These are phyloP conservation scores for Lolium perenne DNA, from an alignment of 176 grass and related monocot species.

Conservation along the genomic window DNA sequence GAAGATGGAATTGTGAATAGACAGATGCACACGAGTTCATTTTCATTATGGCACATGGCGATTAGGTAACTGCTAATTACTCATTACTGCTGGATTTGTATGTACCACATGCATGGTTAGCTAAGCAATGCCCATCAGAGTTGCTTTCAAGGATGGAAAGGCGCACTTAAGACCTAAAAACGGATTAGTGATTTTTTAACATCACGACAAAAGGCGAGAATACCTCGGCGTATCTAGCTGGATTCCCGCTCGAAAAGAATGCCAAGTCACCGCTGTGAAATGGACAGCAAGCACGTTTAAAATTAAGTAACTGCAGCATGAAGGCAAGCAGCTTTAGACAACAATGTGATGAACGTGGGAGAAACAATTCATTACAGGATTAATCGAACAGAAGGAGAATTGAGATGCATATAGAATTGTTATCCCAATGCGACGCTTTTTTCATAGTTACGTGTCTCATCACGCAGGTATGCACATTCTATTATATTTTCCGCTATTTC, in stretches of 20 bases:
- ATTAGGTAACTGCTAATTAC: not conserved
- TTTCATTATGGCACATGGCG: conserved; percentile 32
- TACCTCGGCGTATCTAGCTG: conserved; percentile 20
- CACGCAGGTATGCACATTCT: not conserved
- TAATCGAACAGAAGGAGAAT: not conserved
- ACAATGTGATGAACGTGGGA: conserved; percentile 16
- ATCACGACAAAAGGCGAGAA: conserved; percentile 41
- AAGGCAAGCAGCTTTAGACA: not conserved
- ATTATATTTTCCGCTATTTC: not conserved
- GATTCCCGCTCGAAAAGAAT: conserved; percentile 32
- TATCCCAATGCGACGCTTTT: not conserved
- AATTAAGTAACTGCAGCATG: not conserved
- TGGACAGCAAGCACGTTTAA: conserved; percentile 10
- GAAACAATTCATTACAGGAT: not conserved
- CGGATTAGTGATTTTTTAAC: conserved; percentile 16
- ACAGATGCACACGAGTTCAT: conserved; percentile 23
- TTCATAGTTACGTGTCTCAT: not conserved
- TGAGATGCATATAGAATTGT: not conserved
- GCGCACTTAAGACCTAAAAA: conserved; percentile 25
- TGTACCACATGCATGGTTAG: conserved; percentile 50
- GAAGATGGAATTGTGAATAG: not conserved
- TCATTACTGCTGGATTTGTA: not conserved
- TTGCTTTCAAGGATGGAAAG: conserved; percentile 50
- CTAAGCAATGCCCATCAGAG: conserved; percentile 29
- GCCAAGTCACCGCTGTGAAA: conserved; percentile 17